Base-by-base conservation (phyloP, 768 basidiomycete genomes). In the Agaricus sinodeliciosus region DNA sequence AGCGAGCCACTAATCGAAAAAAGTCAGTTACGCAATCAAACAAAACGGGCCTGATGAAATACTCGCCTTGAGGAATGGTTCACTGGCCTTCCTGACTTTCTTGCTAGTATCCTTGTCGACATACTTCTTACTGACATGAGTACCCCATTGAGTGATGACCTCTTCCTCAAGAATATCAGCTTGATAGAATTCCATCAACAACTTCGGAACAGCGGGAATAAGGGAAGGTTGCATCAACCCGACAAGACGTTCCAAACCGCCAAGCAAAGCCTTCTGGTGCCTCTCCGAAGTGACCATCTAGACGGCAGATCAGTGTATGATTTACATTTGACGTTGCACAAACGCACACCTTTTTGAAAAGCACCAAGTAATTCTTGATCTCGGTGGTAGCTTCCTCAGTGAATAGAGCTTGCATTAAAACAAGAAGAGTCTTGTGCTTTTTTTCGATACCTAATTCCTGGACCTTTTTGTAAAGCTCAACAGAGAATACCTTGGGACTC, bases 71-170 rank as follows among this genome's bases (percentile, higher is more conserved):
- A 98, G 72, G 76, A 98, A 97, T 0, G 94, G 93, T 66, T 91
- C 93, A 58, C 89, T 88, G 11, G 93, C 93, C 75, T 94, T 95
- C 61, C 94, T 78, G 48, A 99, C 94, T 70, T 84, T 94, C 81
- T 97, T 98, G 68, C 87, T 90, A 43, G 81, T 87, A 25, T 97
- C 94, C 70, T 88, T 93, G 69, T 95, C 90, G 42, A 94, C 90
- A 64, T 92, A 95, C 73, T 97, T 96, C 78, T 89, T 95, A 71
- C 87, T 90, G 65, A 94, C 91, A 60, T 95, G 94, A 3, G 91
- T 95, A 8, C 94, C 94, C 95, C 94, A 97, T 57, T 94, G 84
- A 9, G 76, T 82, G 46, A 94, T 75, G 5, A 95, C 78, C 22
- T 91, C 92, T 66, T 99, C 96, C 6, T 97, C 94, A 48, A 99